Percentiles rank a stretch among this genome's conserved stretches.
These are phyloP conservation scores for Phalaenopsis aphrodite DNA, from an alignment of 106 monocot genomes.

Conservation along the genomic window DNA sequence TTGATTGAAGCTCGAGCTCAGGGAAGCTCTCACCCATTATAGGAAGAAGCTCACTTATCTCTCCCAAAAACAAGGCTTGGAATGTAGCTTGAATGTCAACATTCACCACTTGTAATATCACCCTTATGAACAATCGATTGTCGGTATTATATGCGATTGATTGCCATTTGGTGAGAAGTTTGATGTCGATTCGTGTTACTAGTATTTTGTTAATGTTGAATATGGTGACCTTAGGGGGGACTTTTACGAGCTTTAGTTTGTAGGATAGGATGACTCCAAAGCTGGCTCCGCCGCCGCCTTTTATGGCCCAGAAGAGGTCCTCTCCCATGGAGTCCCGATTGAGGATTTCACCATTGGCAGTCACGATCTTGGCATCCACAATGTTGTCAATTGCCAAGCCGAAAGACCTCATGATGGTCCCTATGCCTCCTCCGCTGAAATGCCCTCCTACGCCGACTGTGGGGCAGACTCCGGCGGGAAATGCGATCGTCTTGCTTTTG, in stretches of 20 bases:
- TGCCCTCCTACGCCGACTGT: constrained; percentile 41
- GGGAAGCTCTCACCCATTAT: constrained; percentile 18
- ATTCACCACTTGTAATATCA: background rate
- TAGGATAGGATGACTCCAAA: constrained; percentile 46
- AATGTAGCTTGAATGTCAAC: constrained; percentile 9
- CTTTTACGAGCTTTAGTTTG: constrained; percentile 30
- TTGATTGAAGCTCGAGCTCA: constrained; percentile 13
- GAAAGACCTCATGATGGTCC: constrained; percentile 27
- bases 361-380: constrained; percentile 25
- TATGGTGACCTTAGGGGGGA: constrained; percentile 15
- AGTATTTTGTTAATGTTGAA: background rate
- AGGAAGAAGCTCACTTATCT: constrained; percentile 11
- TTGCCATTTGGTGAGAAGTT: background rate
- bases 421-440: constrained; percentile 43
- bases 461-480: constrained; percentile 34
- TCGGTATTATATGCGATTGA: background rate
- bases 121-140: background rate
- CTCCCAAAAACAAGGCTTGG: constrained; percentile 28
- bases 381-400: constrained; percentile 35
- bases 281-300: constrained; percentile 48
- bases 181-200: background rate
- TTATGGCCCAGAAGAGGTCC: constrained; percentile 59
- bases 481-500: constrained; percentile 6
- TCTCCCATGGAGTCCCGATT: constrained; percentile 44
- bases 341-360: constrained; percentile 22